phyloP scores from a whole-genome alignment of 1,139 yeast genomes.

The Wickerhamomyces sp. region DNA sequence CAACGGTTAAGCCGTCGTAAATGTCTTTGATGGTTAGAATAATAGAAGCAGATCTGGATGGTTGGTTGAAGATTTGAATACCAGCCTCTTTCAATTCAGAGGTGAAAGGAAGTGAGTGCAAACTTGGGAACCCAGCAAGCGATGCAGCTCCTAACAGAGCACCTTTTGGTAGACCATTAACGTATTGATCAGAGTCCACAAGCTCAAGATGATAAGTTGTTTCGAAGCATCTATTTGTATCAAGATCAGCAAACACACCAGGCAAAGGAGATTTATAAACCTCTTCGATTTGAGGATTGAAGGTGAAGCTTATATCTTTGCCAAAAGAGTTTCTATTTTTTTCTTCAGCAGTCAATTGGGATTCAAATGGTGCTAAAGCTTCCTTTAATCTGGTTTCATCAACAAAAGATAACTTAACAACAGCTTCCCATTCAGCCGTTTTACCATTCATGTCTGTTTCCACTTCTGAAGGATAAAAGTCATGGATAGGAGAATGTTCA shows the following conservation, averaged over 20 bases:
- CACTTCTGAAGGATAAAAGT: conserved; percentile 87
- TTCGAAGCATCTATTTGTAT: conserved; percentile 74
- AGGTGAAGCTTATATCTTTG: conserved; percentile 57
- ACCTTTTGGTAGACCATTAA: conserved; percentile 61
- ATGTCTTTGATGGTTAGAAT: conserved; percentile 58
- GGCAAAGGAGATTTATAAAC: conserved; percentile 77
- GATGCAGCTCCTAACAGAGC: conserved; percentile 67
- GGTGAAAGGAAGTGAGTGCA: conserved; percentile 63
- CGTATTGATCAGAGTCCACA: conserved; percentile 40
- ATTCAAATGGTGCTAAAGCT: conserved; percentile 65
- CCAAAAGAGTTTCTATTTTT: conserved; percentile 72
- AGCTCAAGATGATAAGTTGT: conserved; percentile 47
- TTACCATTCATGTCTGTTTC: conserved; percentile 91
- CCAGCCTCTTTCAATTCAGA: conserved; percentile 53
- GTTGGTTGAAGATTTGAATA: conserved; percentile 78
- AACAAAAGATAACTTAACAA: conserved; percentile 89
- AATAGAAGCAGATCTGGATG: conserved; percentile 80
- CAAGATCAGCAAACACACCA: conserved; percentile 71
- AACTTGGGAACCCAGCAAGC: conserved; percentile 88
- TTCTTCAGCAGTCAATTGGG: conserved; percentile 64
- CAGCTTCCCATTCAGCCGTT: conserved; percentile 97
- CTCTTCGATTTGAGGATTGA: conserved; percentile 71
- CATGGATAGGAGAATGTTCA: conserved; percentile 78
- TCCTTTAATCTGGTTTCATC: conserved; percentile 72
- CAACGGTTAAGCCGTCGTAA: conserved; percentile 42